Conservation (phyloP, 345 rosid species). For the Lumnitzera racemosa region DNA sequence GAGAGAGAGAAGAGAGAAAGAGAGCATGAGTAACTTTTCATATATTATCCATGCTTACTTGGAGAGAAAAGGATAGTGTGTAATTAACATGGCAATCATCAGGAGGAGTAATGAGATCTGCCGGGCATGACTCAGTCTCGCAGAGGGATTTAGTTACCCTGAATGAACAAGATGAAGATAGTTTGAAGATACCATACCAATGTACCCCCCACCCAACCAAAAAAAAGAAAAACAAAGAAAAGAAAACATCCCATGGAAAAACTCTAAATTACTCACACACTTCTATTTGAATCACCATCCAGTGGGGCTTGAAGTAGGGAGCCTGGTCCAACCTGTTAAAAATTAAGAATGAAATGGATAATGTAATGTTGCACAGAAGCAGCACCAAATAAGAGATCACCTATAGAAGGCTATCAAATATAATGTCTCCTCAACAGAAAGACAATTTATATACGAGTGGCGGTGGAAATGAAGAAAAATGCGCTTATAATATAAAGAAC, state of each 20-base stretch:
- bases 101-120: slow-evolving; percentile 86
- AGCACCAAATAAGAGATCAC: too few species aligned
- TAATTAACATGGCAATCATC: slow-evolving; percentile 98
- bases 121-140: slow-evolving; percentile 72
- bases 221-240: too few species aligned
- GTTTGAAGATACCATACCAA: neutral
- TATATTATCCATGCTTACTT: slow-evolving; percentile 40
- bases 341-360: slow-evolving; percentile 4
- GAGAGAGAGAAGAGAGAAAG: too few species aligned
- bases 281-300: slow-evolving; percentile 64
- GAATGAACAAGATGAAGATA: slow-evolving; percentile 11
- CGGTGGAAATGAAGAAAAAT: too few species aligned
- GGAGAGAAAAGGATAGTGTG: slow-evolving; percentile 85
- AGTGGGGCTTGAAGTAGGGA: slow-evolving; percentile 84
- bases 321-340: slow-evolving; percentile 82
- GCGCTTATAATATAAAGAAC: too few species aligned
- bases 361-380: neutral
- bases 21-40: too few species aligned
- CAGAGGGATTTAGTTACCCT: slow-evolving; percentile 81
- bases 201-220: neutral
- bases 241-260: neutral
- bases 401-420: too few species aligned
- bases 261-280: slow-evolving; percentile 56
- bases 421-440: too few species aligned
- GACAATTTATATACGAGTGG: too few species aligned